These are phyloP conservation scores for Xanthoconium separans DNA, from an alignment of 1,284 basidiomycete species.

Conservation along the genomic window DNA sequence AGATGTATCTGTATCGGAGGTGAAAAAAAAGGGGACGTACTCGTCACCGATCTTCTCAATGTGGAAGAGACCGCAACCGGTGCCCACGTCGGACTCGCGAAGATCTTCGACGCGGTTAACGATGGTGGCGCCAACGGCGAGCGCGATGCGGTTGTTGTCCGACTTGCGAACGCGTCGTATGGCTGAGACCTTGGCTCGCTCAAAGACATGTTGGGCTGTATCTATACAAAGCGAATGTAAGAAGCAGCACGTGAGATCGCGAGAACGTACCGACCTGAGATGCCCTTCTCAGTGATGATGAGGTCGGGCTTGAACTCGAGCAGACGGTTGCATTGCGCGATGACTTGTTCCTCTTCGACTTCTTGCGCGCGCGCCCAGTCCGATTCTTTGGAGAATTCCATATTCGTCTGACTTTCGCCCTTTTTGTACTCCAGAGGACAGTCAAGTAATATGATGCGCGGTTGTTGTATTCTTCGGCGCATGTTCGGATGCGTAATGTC, in stretches of 20 bases:
- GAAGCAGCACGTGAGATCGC: neutral
- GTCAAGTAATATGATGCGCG: constrained; percentile 89
- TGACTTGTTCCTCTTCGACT: constrained; percentile 98
- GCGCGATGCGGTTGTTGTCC: constrained; percentile 98
- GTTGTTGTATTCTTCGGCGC: constrained; percentile 89
- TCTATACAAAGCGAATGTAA: constrained; percentile 47
- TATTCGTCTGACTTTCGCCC: constrained; percentile 98
- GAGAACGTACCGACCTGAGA: constrained; percentile 66
- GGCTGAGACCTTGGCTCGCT: constrained; percentile 88
- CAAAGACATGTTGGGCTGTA: constrained; percentile 90
- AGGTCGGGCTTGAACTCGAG: constrained; percentile 95
- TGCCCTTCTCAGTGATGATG: constrained; percentile 96
- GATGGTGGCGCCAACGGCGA: constrained; percentile 94
- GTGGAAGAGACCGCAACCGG: constrained; percentile 91
- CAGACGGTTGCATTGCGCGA: constrained; percentile 83
- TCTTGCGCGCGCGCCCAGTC: constrained; percentile 94
- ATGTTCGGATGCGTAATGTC: constrained; percentile 98
- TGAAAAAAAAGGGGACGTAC: constrained; percentile 37
- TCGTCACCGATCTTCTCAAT: constrained; percentile 98
- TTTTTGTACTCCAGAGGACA: constrained; percentile 99
- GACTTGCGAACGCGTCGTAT: constrained; percentile 96
- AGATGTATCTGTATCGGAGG: no score
- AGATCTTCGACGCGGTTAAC: constrained; percentile 97
- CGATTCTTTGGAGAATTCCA: constrained; percentile 93
- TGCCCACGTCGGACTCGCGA: constrained; percentile 89